Conservation (phyloP, 306 rosid genomes). For the Ormosia emarginata region DNA sequence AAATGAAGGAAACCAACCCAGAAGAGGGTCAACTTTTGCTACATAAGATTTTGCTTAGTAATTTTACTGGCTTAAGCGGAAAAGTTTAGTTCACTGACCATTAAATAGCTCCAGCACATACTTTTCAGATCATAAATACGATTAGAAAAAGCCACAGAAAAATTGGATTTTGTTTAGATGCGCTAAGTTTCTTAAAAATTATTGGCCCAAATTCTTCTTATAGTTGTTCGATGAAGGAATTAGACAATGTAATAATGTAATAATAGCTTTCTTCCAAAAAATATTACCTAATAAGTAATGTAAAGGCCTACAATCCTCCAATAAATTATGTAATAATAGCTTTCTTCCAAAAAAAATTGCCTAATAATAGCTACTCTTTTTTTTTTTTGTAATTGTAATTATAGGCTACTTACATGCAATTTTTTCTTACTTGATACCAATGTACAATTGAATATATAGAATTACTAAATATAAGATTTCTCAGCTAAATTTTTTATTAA, state of each 20-base stretch:
- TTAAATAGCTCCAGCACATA: constrained; percentile 12
- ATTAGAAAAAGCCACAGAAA: constrained; percentile 26
- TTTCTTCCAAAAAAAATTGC: too few relatives aligned
- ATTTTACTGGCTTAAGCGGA: constrained; percentile 29
- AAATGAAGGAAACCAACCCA: constrained; percentile 10
- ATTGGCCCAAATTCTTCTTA: background rate
- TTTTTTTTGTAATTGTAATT: too few relatives aligned
- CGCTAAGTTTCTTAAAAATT: constrained; percentile 15
- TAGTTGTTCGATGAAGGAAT: constrained; percentile 16
- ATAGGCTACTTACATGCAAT: too few relatives aligned
- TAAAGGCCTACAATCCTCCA: too few relatives aligned
- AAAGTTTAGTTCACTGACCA: background rate
- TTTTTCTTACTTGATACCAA: too few relatives aligned
- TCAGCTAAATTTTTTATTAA: constrained; percentile 24
- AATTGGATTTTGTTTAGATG: constrained; percentile 40
- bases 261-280: too few relatives aligned
- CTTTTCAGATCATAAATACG: constrained; percentile 41
- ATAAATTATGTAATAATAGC: too few relatives aligned
- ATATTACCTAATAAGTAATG: too few relatives aligned
- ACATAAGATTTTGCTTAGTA: too few relatives aligned
- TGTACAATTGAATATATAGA: too few relatives aligned
- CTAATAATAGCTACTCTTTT: too few relatives aligned
- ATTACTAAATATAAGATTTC: too few relatives aligned
- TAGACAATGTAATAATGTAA: background rate
- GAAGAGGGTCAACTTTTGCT: background rate